These are phyloP conservation scores for Xylaria acuta DNA, from an alignment of 495 filamentous ascomycete genomes.

Conservation along the genomic window DNA sequence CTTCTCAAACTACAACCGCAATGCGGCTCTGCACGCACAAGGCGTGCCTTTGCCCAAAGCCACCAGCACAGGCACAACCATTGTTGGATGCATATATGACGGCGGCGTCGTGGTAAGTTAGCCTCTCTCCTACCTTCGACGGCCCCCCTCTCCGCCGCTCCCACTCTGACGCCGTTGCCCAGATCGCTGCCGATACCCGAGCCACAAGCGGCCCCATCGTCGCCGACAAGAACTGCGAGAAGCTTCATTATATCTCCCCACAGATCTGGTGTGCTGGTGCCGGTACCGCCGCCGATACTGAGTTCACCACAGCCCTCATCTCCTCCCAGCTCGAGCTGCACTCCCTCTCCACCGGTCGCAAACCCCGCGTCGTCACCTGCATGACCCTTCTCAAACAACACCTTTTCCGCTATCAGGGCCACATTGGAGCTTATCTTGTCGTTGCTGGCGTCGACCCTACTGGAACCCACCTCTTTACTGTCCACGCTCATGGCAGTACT, in stretches of 20 bases:
- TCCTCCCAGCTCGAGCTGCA: constrained; percentile 98
- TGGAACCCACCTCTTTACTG: constrained; percentile 94
- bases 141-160: constrained; percentile 10
- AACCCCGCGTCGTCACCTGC: constrained; percentile 95
- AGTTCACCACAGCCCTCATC: constrained; percentile 98
- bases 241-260: constrained; percentile 97
- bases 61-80: constrained; percentile 98
- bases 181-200: constrained; percentile 97
- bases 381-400: constrained; percentile 99
- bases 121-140: background rate
- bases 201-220: constrained; percentile 98
- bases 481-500: constrained; percentile 97
- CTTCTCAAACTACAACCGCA: constrained; percentile 99
- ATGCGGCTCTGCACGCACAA: constrained; percentile 89
- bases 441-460: constrained; percentile 98
- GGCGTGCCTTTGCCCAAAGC: constrained; percentile 95
- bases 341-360: constrained; percentile 91
- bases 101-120: constrained; percentile 87
- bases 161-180: constrained; percentile 1
- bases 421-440: constrained; percentile 98
- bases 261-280: constrained; percentile 99
- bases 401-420: constrained; percentile 96
- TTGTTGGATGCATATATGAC: constrained; percentile 97
- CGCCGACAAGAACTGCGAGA: constrained; percentile 99
- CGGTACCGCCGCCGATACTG: constrained; percentile 97